phyloP scores from a whole-genome alignment of 768 basidiomycete species.

The Mycena maculata region DNA sequence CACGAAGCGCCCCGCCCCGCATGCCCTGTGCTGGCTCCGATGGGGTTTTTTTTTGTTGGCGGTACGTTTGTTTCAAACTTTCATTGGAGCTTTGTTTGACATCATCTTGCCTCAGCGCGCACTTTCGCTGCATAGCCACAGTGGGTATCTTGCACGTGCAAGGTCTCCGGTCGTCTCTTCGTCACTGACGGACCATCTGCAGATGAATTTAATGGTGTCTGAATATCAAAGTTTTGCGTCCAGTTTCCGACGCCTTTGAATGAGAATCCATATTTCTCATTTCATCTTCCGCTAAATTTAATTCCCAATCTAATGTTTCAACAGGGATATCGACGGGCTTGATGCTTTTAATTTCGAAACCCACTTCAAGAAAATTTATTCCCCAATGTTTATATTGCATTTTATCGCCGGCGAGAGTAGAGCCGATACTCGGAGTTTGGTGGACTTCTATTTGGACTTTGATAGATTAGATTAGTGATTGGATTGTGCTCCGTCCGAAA shows the following conservation, averaged over 20 bases:
- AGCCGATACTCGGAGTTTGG: not conserved
- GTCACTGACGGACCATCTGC: not conserved
- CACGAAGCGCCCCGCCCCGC: slow-evolving; percentile 38
- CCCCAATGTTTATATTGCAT: not conserved
- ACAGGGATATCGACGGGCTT: not conserved
- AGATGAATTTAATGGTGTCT: not conserved
- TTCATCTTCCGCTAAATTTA: not conserved
- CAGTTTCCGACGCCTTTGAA: not conserved
- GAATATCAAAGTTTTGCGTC: not conserved
- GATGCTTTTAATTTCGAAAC: not conserved
- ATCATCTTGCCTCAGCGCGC: no score
- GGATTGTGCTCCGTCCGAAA: not conserved
- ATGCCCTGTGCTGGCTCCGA: no score
- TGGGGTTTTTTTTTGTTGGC: no score
- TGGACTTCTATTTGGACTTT: not conserved
- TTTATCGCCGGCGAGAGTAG: not conserved
- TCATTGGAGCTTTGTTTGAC: no score
- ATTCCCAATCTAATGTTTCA: not conserved
- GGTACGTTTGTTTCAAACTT: no score
- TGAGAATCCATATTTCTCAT: not conserved
- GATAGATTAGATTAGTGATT: slow-evolving; percentile 1
- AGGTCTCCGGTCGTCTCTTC: no score
- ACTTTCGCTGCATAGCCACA: no score
- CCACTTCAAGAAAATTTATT: not conserved
- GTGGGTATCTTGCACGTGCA: no score